A percentile compares a stretch with the other conserved stretches of the same genome.
Conservation (phyloP, 176 grass and related monocot species). For the Bothriochloa decipiens region DNA sequence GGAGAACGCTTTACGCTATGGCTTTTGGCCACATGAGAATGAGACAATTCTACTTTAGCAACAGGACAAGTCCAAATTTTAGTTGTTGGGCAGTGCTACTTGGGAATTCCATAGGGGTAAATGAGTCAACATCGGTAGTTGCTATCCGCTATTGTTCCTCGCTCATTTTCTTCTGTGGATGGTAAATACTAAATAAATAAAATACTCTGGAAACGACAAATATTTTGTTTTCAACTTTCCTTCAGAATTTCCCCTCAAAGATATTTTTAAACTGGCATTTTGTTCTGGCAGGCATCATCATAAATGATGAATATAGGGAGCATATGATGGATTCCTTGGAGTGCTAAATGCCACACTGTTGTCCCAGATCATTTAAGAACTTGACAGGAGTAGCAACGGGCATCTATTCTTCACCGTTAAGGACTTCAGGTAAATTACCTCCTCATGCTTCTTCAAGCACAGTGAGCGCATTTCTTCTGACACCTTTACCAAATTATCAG, state of each 20-base stretch:
- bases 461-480: not conserved
- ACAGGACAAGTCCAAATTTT: not conserved
- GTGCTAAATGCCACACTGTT: constrained; percentile 52
- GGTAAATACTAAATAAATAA: not conserved
- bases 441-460: not conserved
- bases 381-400: constrained; percentile 34
- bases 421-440: constrained; percentile 43
- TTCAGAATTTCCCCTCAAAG: no score
- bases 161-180: no score
- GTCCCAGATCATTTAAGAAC: constrained; percentile 55
- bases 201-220: not conserved
- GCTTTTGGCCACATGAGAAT: not conserved
- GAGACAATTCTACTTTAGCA: not conserved
- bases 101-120: not conserved
- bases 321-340: constrained; percentile 47
- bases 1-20: not conserved
- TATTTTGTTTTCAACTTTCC: not conserved
- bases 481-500: not conserved
- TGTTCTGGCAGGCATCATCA: constrained; percentile 47
- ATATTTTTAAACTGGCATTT: not conserved
- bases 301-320: constrained; percentile 38
- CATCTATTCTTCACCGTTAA: constrained; percentile 44
- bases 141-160: not conserved
- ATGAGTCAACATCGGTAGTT: not conserved
- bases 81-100: not conserved